Evolutionary conservation across 2,329 filamentous ascomycete genomes (phyloP), one percentile per base, ranked within the genome.

Genomic region (Ophiosphaerella herpotricha): DNA sequence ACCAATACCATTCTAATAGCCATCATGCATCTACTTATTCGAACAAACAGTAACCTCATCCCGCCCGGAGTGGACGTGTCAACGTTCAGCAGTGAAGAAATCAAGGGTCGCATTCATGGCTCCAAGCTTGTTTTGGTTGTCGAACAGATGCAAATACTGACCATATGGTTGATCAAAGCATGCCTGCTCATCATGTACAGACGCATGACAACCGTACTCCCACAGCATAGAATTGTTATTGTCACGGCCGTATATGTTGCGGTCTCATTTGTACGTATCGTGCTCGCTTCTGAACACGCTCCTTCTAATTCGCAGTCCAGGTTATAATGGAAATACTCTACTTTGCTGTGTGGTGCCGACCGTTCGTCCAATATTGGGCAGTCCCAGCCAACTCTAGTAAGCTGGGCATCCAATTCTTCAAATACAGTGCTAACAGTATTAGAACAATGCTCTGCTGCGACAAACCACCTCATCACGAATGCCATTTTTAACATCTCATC

Each of bases 291-390:
- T 18, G 1, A 1, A 5, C 16, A 12, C 1, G 31, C 23, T 2
- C 4, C 31, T 6, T 43, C 39, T 48, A 34, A 42, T 16, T 23
- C 46, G 34, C 11, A 45, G 6, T 7, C 24, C 32, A 64, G 61
- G 46, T 70, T 13, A 70, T 73, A 11, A 79, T 78, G 57, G 79
- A 81, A 56, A 58, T 82, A 16, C 66, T 79, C 0, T 76, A 81
- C 38, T 78, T 81, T 48, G 73, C 76, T n/a, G 78, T 80, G 8
- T 84, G 81, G 81, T 84, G 81, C 48, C 73, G 78, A 21, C 80
- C 80, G 0, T 79, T 82, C 43, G 57, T 68, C 7, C 73, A 80
- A 43, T 84, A 83, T 55, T 84, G 79, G 78, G 71, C 75, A 6
- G 74, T 82, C 0, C 81, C 81, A 8, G 58, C 71, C 26, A 60